These are phyloP conservation scores for Gyromitra esculenta DNA, from an alignment of 2,329 filamentous ascomycete species.

Conservation along the genomic window DNA sequence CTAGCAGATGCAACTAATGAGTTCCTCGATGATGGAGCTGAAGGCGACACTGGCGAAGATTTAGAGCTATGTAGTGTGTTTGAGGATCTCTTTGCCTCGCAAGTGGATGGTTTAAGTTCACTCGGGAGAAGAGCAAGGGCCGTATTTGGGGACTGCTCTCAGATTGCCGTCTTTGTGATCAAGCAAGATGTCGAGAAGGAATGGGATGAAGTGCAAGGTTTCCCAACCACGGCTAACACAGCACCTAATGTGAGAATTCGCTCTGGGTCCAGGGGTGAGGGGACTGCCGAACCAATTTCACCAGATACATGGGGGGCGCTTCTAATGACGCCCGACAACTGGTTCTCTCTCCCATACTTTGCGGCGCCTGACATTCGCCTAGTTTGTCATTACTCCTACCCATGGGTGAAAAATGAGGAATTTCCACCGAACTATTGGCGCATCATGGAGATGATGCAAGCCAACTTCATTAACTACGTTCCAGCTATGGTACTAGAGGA, in stretches of 20 bases:
- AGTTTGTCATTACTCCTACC: slow-evolving; percentile 40
- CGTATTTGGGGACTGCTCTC: slow-evolving; percentile 56
- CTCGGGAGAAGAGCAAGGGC: slow-evolving; percentile 30
- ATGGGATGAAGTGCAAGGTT: slow-evolving; percentile 30
- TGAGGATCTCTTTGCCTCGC: slow-evolving; percentile 1
- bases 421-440: slow-evolving; percentile 26
- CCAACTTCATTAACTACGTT: slow-evolving; percentile 33
- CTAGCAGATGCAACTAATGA: slow-evolving; percentile 44
- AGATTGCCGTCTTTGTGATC: slow-evolving; percentile 57
- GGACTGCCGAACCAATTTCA: slow-evolving; percentile 31
- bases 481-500: slow-evolving; percentile 27
- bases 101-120: background rate
- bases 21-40: slow-evolving; percentile 3
- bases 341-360: slow-evolving; percentile 27
- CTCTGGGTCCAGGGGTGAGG: slow-evolving; percentile 29
- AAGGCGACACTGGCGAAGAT: slow-evolving; percentile 20
- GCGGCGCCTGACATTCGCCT: slow-evolving; percentile 19
- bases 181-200: slow-evolving; percentile 20
- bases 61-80: slow-evolving; percentile 27
- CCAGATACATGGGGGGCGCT: slow-evolving; percentile 18
- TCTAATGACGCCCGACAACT: slow-evolving; percentile 24
- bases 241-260: slow-evolving; percentile 20
- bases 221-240: slow-evolving; percentile 12
- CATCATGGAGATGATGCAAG: slow-evolving; percentile 21
- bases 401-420: slow-evolving; percentile 25